Evolutionary conservation across 2,329 filamentous ascomycete genomes (phyloP).

Genomic region (Cladophialophora chaetospira): DNA sequence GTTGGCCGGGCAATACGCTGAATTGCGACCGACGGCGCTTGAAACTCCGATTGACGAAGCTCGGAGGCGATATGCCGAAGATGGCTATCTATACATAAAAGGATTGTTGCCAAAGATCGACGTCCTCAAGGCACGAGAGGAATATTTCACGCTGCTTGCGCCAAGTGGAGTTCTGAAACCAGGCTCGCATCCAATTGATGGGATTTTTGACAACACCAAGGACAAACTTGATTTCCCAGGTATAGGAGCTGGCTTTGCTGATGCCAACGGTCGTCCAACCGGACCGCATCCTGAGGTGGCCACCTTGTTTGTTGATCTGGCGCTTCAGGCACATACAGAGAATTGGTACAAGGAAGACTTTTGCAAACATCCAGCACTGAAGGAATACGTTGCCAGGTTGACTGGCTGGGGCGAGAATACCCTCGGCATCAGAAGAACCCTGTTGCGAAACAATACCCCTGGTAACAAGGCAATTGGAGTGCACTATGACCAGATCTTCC

Average conservation of each 20-base stretch:
- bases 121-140: constrained; percentile 54
- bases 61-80: constrained; percentile 47
- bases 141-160: constrained; percentile 57
- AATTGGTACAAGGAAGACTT: constrained; percentile 58
- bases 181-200: constrained; percentile 53
- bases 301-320: constrained; percentile 51
- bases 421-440: constrained; percentile 50
- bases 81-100: constrained; percentile 61
- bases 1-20: constrained; percentile 46
- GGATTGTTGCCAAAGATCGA: constrained; percentile 56
- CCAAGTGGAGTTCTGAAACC: constrained; percentile 60
- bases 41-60: constrained; percentile 52
- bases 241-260: constrained; percentile 55
- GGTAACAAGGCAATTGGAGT: constrained; percentile 61
- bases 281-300: constrained; percentile 42
- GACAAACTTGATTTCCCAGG: constrained; percentile 51
- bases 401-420: constrained; percentile 58
- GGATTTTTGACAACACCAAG: constrained; percentile 54
- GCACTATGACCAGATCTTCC: constrained; percentile 63
- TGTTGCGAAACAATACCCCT: constrained; percentile 60
- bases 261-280: constrained; percentile 50
- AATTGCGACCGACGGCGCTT: constrained; percentile 48
- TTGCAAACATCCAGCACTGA: constrained; percentile 55
- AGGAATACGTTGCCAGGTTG: constrained; percentile 53
- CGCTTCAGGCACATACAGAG: constrained; percentile 56